These are phyloP conservation scores for Cystofilobasidium bisporidii DNA, from an alignment of 768 basidiomycete genomes.

Conservation along the genomic window DNA sequence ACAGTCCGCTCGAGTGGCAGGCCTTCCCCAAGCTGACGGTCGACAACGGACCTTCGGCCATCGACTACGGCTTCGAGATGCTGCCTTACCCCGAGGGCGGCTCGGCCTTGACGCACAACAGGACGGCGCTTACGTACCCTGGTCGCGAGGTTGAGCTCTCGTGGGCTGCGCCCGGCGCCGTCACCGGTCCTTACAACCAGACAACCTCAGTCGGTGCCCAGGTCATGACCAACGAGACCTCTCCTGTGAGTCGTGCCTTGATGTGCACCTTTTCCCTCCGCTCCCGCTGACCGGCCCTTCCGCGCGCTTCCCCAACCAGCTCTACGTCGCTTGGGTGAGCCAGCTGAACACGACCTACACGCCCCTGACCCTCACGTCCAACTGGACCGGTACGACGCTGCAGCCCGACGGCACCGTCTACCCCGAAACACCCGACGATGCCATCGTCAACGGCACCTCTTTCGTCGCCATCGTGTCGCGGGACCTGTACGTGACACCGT, in stretches of 20 bases:
- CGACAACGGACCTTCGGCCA: slow-evolving; percentile 39
- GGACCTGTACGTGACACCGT: slow-evolving; percentile 51
- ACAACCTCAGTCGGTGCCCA: slow-evolving; percentile 44
- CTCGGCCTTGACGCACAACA: slow-evolving; percentile 51
- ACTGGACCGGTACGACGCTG: slow-evolving; percentile 43
- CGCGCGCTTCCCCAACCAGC: slow-evolving; percentile 34
- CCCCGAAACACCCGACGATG: slow-evolving; percentile 34
- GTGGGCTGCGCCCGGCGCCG: slow-evolving; percentile 54
- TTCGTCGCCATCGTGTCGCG: slow-evolving; percentile 50
- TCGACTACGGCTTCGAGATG: background rate
- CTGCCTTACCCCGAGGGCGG: slow-evolving; percentile 38
- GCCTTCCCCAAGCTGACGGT: slow-evolving; percentile 53
- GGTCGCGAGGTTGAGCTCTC: slow-evolving; percentile 46
- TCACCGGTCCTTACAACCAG: slow-evolving; percentile 48
- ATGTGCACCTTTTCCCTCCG: background rate
- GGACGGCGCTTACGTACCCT: slow-evolving; percentile 47
- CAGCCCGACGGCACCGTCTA: slow-evolving; percentile 50
- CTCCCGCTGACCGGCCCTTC: background rate
- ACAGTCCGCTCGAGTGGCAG: slow-evolving; percentile 49
- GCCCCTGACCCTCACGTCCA: slow-evolving; percentile 45
- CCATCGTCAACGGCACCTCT: slow-evolving; percentile 17
- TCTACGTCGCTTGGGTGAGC: slow-evolving; percentile 51
- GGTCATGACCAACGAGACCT: slow-evolving; percentile 41
- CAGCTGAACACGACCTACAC: slow-evolving; percentile 57
- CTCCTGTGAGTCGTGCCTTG: slow-evolving; percentile 35